Conservation (phyloP, 305 asterid genomes). For the Fraxinus xanthoxyloides region DNA sequence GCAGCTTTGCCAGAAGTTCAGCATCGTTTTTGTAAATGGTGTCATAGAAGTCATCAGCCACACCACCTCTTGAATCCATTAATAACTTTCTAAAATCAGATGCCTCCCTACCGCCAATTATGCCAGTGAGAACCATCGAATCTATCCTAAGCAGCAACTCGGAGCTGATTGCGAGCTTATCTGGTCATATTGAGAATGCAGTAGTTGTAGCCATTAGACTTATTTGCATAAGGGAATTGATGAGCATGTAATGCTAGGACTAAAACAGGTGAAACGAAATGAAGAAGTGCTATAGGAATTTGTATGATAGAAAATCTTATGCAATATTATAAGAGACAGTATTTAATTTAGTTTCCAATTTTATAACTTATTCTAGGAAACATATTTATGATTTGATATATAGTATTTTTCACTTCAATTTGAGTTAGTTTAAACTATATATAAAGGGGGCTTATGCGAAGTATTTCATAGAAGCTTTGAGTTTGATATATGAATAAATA, state of each 20-base stretch:
- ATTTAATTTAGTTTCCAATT: neutral
- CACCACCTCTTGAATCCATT: conserved; percentile 49
- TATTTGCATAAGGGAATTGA: neutral
- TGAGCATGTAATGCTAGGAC: neutral
- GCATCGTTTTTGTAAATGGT: conserved; percentile 44
- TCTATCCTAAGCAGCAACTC: conserved; percentile 77
- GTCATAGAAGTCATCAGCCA: conserved; percentile 44
- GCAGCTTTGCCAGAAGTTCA: conserved; percentile 64
- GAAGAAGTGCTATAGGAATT: neutral
- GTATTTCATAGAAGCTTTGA: neutral
- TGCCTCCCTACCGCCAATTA: conserved; percentile 64
- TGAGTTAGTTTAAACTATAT: neutral
- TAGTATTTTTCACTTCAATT: neutral
- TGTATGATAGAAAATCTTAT: neutral
- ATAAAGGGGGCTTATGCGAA: neutral
- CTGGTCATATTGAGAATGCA: conserved; percentile 36
- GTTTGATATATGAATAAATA: neutral
- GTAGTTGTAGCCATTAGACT: conserved; percentile 10
- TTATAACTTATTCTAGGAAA: neutral
- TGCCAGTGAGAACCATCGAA: conserved; percentile 68
- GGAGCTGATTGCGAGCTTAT: conserved; percentile 48
- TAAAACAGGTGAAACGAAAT: neutral
- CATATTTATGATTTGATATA: neutral
- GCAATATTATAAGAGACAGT: neutral
- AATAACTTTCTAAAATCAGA: conserved; percentile 59